Evolutionary conservation across 78 protist genomes (phyloP).

Genomic region (Dictyostelium firmibasis): DNA sequence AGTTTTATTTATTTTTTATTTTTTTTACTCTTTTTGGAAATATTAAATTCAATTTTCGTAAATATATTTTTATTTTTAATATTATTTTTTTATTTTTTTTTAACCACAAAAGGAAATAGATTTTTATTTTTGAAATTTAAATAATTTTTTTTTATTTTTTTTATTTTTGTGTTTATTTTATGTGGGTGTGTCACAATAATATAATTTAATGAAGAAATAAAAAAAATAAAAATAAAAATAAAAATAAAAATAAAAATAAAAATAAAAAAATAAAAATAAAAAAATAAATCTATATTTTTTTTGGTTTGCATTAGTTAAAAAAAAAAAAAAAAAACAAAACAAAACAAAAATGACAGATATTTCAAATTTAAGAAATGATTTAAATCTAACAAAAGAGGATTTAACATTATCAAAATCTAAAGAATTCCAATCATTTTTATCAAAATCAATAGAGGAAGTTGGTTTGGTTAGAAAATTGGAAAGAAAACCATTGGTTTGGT

Average conservation of each 20-base stretch:
- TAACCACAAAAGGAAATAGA: background rate
- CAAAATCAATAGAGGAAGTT: background rate
- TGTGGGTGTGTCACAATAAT: background rate
- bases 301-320: background rate
- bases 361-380: background rate
- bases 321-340: background rate
- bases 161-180: background rate
- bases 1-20: too few species aligned
- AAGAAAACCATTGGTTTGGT: constrained; percentile 42
- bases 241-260: background rate
- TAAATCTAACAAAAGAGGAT: background rate
- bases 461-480: constrained; percentile 5
- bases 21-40: background rate
- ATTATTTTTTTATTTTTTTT: background rate
- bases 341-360: background rate
- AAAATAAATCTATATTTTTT: too few species aligned
- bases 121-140: background rate
- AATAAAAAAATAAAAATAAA: too few species aligned
- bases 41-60: background rate
- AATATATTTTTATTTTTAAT: background rate
- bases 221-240: too few species aligned
- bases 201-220: too few species aligned
- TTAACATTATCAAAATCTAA: background rate
- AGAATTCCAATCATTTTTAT: constrained; percentile 17
- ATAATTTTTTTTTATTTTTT: background rate